Percentiles rank a stretch among this genome's conserved stretches.
These are phyloP conservation scores for Penicillium crystallinum DNA, from an alignment of 495 filamentous ascomycete genomes.

Conservation along the genomic window DNA sequence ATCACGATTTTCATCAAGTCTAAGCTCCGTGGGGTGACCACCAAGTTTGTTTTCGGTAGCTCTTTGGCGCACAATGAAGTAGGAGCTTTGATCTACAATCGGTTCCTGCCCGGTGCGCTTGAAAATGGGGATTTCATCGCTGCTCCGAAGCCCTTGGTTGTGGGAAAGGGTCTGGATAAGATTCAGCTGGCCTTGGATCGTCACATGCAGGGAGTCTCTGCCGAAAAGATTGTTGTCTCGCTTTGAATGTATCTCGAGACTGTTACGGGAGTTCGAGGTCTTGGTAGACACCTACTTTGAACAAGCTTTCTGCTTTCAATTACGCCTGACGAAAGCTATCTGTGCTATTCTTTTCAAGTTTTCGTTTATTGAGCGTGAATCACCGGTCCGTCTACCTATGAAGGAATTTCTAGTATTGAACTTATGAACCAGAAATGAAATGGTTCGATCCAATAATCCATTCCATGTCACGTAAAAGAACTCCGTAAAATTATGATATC, in stretches of 20 bases:
- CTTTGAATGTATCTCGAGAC: not conserved
- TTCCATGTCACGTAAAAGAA: too few relatives aligned
- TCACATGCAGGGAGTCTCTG: constrained; percentile 30
- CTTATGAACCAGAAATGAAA: too few relatives aligned
- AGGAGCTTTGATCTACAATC: constrained; percentile 21
- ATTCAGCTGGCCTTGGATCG: constrained; percentile 32
- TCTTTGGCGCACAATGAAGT: constrained; percentile 22
- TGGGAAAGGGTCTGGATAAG: constrained; percentile 29
- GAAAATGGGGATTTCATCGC: constrained; percentile 7
- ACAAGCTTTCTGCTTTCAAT: too few relatives aligned
- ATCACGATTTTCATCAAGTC: constrained; percentile 1
- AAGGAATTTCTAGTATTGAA: too few relatives aligned
- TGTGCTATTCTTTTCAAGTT: too few relatives aligned
- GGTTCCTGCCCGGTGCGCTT: constrained; percentile 33
- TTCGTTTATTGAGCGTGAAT: too few relatives aligned
- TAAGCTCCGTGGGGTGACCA: constrained; percentile 5
- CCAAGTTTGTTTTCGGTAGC: constrained; percentile 14
- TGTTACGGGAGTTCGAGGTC: not conserved
- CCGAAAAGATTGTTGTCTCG: constrained; percentile 27
- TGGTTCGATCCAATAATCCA: too few relatives aligned
- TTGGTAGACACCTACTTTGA: too few relatives aligned
- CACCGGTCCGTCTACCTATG: too few relatives aligned
- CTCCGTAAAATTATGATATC: too few relatives aligned
- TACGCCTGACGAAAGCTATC: too few relatives aligned
- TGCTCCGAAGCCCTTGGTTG: constrained; percentile 30